phyloP scores from a whole-genome alignment of 257 asterid species.

The Solanum pennellii region DNA sequence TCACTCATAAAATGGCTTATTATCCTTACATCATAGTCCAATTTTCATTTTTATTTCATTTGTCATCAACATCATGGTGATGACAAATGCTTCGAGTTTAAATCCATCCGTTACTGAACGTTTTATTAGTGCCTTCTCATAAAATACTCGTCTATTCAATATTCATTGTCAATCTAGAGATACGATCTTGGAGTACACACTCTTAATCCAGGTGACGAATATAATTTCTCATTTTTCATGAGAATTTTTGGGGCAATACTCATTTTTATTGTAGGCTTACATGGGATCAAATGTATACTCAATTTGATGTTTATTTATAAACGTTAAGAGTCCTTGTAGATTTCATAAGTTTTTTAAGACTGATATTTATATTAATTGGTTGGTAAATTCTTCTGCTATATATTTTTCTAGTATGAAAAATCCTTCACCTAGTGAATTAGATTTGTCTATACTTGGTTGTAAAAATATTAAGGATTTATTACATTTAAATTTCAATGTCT shows the following conservation, averaged over 20 bases:
- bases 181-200: not conserved
- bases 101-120: not conserved
- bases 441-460: not conserved
- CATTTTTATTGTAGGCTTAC: not conserved
- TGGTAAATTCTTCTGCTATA: not conserved
- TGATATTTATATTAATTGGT: not conserved
- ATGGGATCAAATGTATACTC: not conserved
- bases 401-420: not conserved
- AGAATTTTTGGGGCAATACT: not conserved
- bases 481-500: not conserved
- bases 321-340: not conserved
- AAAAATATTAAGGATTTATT: not conserved
- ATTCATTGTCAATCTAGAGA: not conserved
- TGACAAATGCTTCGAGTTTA: not conserved
- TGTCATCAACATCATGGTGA: not conserved
- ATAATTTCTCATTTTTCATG: not conserved
- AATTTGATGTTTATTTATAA: not conserved
- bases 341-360: not conserved
- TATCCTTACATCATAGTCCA: not conserved
- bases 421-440: not conserved
- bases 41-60: not conserved
- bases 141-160: not conserved
- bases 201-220: not conserved
- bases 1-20: not conserved
- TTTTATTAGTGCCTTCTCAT: not conserved